A percentile compares a stretch with the other conserved stretches of the same genome.
phyloP scores from a whole-genome alignment of 176 grass and related monocot species.

The Cymbopogon citratus region DNA sequence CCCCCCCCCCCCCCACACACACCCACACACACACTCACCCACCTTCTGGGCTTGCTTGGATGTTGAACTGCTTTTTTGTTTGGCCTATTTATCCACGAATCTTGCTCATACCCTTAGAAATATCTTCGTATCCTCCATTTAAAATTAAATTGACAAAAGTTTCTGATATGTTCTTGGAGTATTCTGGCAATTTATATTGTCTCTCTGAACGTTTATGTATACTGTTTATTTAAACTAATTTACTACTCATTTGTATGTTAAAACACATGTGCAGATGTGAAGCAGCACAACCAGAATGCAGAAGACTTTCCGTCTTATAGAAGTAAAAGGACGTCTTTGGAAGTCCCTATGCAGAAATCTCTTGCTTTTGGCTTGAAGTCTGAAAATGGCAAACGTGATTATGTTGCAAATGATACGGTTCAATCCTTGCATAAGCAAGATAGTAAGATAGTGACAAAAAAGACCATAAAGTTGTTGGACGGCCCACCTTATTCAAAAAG shows the following conservation, averaged over 20 bases:
- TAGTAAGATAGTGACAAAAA: constrained; percentile 46
- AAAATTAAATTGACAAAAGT: background rate
- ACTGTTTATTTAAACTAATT: background rate
- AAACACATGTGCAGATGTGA: constrained; percentile 44
- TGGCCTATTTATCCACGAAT: background rate
- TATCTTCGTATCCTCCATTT: background rate
- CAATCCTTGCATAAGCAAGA: constrained; percentile 62
- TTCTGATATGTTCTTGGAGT: background rate
- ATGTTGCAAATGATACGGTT: constrained; percentile 40
- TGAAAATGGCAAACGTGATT: constrained; percentile 51
- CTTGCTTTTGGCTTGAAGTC: constrained; percentile 47
- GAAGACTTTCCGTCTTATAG: constrained; percentile 44
- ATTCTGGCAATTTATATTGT: background rate
- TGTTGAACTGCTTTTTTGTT: background rate
- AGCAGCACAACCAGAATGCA: constrained; percentile 49
- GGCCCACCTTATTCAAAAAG: constrained; percentile 62
- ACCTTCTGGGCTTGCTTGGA: constrained; percentile 4
- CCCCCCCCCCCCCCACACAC: no score
- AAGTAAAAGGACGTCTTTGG: constrained; percentile 46
- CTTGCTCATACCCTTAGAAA: background rate
- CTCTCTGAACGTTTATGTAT: background rate
- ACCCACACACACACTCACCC: no score
- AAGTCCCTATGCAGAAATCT: constrained; percentile 45
- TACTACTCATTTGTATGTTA: constrained; percentile 18
- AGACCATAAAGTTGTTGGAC: constrained; percentile 65